Evolutionary conservation across 2,329 filamentous ascomycete genomes (phyloP), one percentile per base, ranked within the genome.

Genomic region (Colletotrichum sp.): DNA sequence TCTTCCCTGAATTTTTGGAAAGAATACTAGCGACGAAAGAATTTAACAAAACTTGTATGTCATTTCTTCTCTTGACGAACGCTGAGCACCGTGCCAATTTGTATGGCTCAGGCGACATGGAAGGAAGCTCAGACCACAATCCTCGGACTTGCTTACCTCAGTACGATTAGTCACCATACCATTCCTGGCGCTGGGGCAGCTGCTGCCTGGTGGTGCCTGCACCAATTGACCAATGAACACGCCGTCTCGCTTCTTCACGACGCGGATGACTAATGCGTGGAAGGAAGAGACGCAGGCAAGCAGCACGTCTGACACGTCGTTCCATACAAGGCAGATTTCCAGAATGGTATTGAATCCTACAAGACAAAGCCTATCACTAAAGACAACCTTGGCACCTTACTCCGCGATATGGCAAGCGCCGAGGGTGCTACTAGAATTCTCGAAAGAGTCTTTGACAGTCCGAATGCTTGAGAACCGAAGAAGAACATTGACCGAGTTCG

Each of bases 151-250:
- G 57, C 68, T 70, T 57, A 59, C 36, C 36, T 71, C 59, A 71
- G 2, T 30, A 28, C 9, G 57, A 39, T 71, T 70, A 49, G 30
- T 71, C 60, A 75, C 67, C 26, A 12, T 3, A 2, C 18, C 13
- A 26, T n/a, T 9, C 2, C 36, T 8, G 21, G 21, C 18, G 28
- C 55, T 2, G 8, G 36, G 28, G 60, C 72, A 55, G 62, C 52
- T 60, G 72, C 44, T 75, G 72, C 70, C 70, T 67, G 32, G 26
- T 39, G 49, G 63, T 72, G 62, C 72, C 62, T 75, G 49, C 36
- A 28, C 21, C 16, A 28, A 75, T 52, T 72, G 68, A 2, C 72
- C 55, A 28, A 59, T 59, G 55, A 28, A 16, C 55, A 28, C 55
- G 24, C 13, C 24, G n/a, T 28, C 10, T 59, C 10, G 4, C 15